Evolutionary conservation across 2,329 filamentous ascomycete species (phyloP), one percentile per base, ranked within the genome.

Genomic region (Aspergillus niger): DNA sequence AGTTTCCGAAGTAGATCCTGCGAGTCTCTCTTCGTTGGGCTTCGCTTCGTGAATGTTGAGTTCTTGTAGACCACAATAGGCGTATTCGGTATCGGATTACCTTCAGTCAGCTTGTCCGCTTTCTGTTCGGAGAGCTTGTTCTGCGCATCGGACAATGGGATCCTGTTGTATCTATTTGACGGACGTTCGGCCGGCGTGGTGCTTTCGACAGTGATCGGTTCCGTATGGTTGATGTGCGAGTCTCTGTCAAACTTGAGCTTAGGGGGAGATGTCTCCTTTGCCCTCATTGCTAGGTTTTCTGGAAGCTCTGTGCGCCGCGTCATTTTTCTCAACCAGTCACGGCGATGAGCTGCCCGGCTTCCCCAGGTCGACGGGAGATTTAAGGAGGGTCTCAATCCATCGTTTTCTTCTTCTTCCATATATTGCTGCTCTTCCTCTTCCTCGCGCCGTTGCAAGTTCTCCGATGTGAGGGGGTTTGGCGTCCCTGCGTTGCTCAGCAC

Each of bases 1-100:
- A 81, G 67, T 59, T 72, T 77, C 49, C 78, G 76, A 41, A 81
- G 67, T 47, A 80, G 69, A n/a, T 79, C 75, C 38, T 75, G 71
- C 2, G 78, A 79, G 57, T 77, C 74, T 47, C 70, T 67, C 57
- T 72, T 76, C 48, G 63, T 66, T 17, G 69, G 61, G 59, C 66
- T 73, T 17, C 70, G 67, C 58, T 70, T 75, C 39, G 62, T 70
- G 36, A 71, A 70, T 7, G 62, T 66, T 8, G 72, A 69, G 39
- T 67, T 72, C 54, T 75, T 75, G 59, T 72, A 77, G 10, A 78
- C 66, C 17, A 72, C 67, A 26, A 77, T 69, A 5, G 78, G 76
- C 0, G 77, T 77, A 58, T 80, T 74, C 0, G 73, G 73, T 22
- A 77, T 74, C 7, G 60, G 63, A n/a, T 72, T 67, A 8, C 71